Conservation (phyloP, 352 stramenopile species). For the Pythium graminicola region DNA sequence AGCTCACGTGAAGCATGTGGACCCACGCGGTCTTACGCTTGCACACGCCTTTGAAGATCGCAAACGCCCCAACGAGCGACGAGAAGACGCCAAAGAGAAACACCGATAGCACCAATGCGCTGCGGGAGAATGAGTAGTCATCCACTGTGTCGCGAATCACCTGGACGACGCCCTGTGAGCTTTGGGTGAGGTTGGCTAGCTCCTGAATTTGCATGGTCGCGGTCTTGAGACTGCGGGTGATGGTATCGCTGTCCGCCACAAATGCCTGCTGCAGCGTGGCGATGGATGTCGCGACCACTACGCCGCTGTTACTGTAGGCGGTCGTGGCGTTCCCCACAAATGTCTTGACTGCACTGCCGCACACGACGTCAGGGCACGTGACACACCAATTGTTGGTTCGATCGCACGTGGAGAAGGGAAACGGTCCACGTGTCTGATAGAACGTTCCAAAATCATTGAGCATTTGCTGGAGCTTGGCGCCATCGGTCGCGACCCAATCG, state of each 20-base stretch:
- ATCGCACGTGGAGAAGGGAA: conserved; percentile 45
- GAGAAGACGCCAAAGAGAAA: conserved; percentile 70
- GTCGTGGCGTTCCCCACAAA: conserved; percentile 32
- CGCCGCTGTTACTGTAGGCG: conserved; percentile 21
- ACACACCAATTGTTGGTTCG: conserved; percentile 42
- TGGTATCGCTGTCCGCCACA: conserved; percentile 30
- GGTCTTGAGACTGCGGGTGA: conserved; percentile 36
- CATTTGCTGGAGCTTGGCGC: conserved; percentile 47
- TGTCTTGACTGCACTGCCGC: conserved; percentile 35
- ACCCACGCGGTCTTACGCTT: conserved; percentile 68
- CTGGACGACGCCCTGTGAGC: conserved; percentile 48
- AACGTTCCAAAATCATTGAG: conserved; percentile 45
- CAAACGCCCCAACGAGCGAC: conserved; percentile 55
- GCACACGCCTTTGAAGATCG: conserved; percentile 71
- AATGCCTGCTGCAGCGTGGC: conserved; percentile 35
- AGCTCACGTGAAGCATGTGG: conserved; percentile 71
- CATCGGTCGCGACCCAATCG: conserved; percentile 47
- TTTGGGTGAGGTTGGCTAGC: conserved; percentile 46
- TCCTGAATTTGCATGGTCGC: conserved; percentile 43
- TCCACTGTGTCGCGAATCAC: conserved; percentile 64
- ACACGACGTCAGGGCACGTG: conserved; percentile 43
- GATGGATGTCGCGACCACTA: conserved; percentile 28
- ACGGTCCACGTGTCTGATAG: conserved; percentile 48
- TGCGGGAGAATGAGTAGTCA: conserved; percentile 69
- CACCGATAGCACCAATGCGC: conserved; percentile 64